A percentile compares a stretch with the other conserved stretches of the same genome.
Conservation (phyloP, 768 basidiomycete species). For the Suillus brevipes region DNA sequence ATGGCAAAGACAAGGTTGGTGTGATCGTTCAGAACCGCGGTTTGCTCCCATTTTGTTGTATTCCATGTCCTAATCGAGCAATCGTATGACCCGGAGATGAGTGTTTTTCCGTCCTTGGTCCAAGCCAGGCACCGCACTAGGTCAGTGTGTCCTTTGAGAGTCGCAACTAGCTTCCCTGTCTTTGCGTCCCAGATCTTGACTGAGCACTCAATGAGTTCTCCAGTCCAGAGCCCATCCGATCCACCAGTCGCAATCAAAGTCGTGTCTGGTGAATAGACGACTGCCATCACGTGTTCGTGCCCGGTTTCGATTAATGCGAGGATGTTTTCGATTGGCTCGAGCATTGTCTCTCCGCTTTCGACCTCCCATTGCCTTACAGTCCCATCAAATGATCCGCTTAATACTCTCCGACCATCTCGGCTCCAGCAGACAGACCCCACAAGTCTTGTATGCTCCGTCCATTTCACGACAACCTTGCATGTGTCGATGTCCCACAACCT, state of each 20-base stretch:
- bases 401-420: no score
- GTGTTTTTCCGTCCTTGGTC: background rate
- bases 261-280: conserved; percentile 4
- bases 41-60: no score
- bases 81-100: no score
- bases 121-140: no score
- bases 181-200: background rate
- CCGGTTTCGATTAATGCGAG: background rate
- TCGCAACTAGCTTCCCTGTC: background rate
- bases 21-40: no score
- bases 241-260: conserved; percentile 3
- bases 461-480: background rate
- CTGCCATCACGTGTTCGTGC: background rate
- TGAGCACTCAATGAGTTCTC: background rate
- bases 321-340: background rate
- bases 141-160: background rate
- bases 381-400: background rate
- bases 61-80: no score
- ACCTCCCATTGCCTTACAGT: background rate
- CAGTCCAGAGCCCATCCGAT: no score
- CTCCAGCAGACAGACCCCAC: background rate
- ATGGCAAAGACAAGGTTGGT: no score
- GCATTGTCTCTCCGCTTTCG: background rate
- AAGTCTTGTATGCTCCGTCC: background rate
- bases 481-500: background rate